Base-by-base conservation (phyloP, 257 asterid genomes). In the Agastache rugosa region DNA sequence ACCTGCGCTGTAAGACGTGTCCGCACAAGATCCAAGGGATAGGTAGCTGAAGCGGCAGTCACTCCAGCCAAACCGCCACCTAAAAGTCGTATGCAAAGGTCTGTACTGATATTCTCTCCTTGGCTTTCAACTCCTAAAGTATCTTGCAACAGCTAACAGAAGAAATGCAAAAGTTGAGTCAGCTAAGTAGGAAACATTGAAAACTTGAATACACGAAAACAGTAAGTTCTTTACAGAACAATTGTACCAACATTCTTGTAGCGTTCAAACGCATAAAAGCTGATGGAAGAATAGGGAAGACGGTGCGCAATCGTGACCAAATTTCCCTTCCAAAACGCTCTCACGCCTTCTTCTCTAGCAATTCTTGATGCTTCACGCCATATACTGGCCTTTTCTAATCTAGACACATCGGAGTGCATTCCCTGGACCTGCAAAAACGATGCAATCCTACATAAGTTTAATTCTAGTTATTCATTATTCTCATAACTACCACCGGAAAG, bases 61-160 rank as follows among this genome's bases (percentile, higher is more conserved):
- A 90, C 77, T 75, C 97, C 97, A 80, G 97, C 95, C 81, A 92
- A 83, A 62, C 97, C 96, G 56, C 97, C 97, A 31, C 97, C 93
- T 64, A 84, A 41, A 77, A 92, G 96, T 19, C 96, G 87, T 76
- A 90, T 73, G 76, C 86, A 84, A 35, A 92, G 81, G 78, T 92
- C 96, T 76, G 91, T 78, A 77, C 88, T 78, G 17, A 88, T 62
- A 74, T 79, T 85, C 55, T 85, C 89, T 66, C 93, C 91, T 76
- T 77, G 95, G 73, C 76, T 78, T 74, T 88, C 85, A 53, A 79
- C 85, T 67, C 95, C 95, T 74, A 83, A 59, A 56, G 56, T n/a
- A 15, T 60, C 73, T 74, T 83, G 94, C 27, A 89, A 80, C 68
- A 88, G 6, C 97, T 89, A 87, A 17, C 19, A 78, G 51, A 81